These are phyloP conservation scores for Colletotrichum scovillei DNA, from an alignment of 2,329 filamentous ascomycete species.

Conservation along the genomic window DNA sequence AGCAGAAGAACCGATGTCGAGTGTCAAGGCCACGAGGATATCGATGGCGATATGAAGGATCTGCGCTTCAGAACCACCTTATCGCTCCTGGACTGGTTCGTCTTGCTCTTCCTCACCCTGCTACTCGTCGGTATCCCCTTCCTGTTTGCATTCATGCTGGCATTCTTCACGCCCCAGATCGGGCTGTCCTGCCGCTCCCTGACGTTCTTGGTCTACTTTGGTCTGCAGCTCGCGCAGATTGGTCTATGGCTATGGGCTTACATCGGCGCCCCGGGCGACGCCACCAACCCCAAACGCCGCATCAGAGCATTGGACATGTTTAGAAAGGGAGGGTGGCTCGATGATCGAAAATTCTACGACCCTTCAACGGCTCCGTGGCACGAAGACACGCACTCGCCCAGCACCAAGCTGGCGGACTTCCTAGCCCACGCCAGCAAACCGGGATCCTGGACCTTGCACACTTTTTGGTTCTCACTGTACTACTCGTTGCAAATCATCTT, in stretches of 20 bases:
- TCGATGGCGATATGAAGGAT: neutral
- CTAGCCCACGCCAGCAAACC: no score
- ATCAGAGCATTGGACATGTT: no score
- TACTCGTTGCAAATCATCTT: neutral
- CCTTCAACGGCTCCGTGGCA: neutral
- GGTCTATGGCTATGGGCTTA: neutral
- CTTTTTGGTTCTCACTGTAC: neutral
- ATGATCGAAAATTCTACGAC: neutral
- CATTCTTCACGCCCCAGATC: neutral
- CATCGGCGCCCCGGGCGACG: neutral
- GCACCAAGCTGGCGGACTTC: no score
- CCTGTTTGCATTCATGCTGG: neutral
- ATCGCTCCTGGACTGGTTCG: neutral
- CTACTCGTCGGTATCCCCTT: neutral
- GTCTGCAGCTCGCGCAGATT: neutral
- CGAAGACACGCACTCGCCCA: no score
- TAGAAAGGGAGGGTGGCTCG: neutral
- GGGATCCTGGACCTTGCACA: no score
- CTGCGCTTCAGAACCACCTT: neutral
- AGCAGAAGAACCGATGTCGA: neutral
- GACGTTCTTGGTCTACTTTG: neutral
- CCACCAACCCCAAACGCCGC: no score
- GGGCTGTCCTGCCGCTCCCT: neutral
- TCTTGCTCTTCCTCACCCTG: neutral
- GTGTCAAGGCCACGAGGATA: neutral